These are phyloP conservation scores for Quercus lobata DNA, from an alignment of 331 rosid genomes.

Conservation along the genomic window DNA sequence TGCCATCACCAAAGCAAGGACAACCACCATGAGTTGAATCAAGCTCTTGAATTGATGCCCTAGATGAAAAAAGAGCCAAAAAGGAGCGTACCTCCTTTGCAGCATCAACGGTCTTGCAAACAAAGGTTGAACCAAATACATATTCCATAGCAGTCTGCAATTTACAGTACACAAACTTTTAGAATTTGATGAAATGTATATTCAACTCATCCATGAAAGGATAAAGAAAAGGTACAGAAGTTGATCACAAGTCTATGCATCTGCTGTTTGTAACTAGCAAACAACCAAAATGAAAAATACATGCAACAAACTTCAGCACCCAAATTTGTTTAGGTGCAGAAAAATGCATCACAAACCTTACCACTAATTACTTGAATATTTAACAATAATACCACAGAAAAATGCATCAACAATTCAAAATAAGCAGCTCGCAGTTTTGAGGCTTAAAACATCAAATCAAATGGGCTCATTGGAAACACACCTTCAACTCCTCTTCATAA, in stretches of 20 bases:
- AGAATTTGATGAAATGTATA: slow-evolving; percentile 3
- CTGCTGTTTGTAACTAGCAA: neutral
- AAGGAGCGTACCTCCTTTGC: slow-evolving; percentile 80
- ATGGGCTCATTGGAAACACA: slow-evolving; percentile 22
- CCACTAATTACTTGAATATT: neutral
- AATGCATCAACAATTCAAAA: slow-evolving; percentile 6
- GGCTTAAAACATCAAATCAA: neutral
- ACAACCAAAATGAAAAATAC: neutral
- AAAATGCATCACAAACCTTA: neutral
- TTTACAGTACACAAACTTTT: slow-evolving; percentile 16
- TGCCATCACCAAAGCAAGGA: neutral
- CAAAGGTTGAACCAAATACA: slow-evolving; percentile 91
- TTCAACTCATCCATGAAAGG: neutral
- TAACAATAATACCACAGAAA: neutral
- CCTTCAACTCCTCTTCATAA: slow-evolving; percentile 81
- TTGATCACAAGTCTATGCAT: neutral
- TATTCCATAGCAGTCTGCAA: slow-evolving; percentile 90
- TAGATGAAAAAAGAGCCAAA: slow-evolving; percentile 7
- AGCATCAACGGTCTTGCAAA: slow-evolving; percentile 79
- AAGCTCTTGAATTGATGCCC: slow-evolving; percentile 8
- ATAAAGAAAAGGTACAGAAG: neutral
- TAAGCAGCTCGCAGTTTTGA: neutral
- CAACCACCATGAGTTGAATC: neutral
- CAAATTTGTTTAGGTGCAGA: neutral
- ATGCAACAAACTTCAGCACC: slow-evolving; percentile 15